phyloP scores from a whole-genome alignment of 164 flowering plant genomes.

The Umbellularia californica region DNA sequence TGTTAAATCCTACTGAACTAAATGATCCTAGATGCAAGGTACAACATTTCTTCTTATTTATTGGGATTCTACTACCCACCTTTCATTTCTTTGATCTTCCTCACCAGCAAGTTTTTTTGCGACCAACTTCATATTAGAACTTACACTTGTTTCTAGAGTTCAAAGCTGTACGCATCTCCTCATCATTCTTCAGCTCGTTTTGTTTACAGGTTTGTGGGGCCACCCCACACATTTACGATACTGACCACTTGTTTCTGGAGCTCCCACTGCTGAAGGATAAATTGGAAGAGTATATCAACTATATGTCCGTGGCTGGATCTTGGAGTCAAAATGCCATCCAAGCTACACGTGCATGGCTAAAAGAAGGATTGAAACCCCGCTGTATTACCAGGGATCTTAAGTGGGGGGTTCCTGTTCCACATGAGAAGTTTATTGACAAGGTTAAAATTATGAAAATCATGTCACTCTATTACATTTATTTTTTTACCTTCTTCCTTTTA shows the following conservation, averaged over 20 bases:
- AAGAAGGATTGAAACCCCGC: constrained; percentile 71
- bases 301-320: constrained; percentile 66
- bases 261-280: constrained; percentile 66
- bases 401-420: constrained; percentile 99
- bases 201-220: constrained; percentile 50
- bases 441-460: constrained; percentile 26
- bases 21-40: constrained; percentile 89
- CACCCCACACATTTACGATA: constrained; percentile 68
- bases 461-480: background rate
- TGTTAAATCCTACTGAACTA: constrained; percentile 84
- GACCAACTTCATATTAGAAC: background rate
- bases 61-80: background rate
- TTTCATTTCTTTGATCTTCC: background rate
- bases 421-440: constrained; percentile 75
- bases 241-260: constrained; percentile 88
- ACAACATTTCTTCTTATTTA: background rate
- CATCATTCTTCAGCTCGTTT: background rate
- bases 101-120: background rate
- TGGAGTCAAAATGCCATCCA: constrained; percentile 98
- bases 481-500: background rate
- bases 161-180: background rate
- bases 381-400: constrained; percentile 94
- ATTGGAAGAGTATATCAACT: constrained; percentile 59
- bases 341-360: constrained; percentile 78
- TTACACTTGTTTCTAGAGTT: background rate